A percentile compares a stretch with the other conserved stretches of the same genome.
Evolutionary conservation across 2,329 filamentous ascomycete genomes (phyloP).

Genomic region (Claviceps sp.): DNA sequence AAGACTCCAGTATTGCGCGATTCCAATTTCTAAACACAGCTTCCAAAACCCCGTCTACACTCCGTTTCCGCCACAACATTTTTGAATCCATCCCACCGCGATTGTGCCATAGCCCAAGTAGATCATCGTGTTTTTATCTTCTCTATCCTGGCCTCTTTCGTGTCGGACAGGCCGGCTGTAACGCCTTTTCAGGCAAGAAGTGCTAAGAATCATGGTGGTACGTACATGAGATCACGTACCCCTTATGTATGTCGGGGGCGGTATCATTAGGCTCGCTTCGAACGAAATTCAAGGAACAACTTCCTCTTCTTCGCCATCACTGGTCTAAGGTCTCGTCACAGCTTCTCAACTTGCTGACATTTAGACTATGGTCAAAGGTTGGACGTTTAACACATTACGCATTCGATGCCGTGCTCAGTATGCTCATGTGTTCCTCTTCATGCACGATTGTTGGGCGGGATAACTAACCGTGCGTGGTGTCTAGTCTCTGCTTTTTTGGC

Average conservation of each 20-base stretch:
- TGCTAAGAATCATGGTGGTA: slow-evolving; percentile 20
- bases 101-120: not conserved
- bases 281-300: not conserved
- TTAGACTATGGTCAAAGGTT: slow-evolving; percentile 64
- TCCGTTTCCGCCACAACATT: not conserved
- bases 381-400: slow-evolving; percentile 89
- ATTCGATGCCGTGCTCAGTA: slow-evolving; percentile 88
- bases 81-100: not conserved
- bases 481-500: slow-evolving; percentile 90
- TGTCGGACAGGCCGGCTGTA: not conserved
- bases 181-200: not conserved
- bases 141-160: not conserved
- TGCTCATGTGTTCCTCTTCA: slow-evolving; percentile 20
- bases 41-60: too few species aligned
- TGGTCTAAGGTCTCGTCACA: slow-evolving; percentile 27
- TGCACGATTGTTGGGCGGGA: not conserved
- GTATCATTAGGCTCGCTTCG: not conserved
- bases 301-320: slow-evolving; percentile 2
- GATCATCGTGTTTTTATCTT: not conserved
- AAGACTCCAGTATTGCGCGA: too few species aligned
- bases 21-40: too few species aligned
- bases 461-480: not conserved
- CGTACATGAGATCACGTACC: slow-evolving; percentile 6
- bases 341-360: slow-evolving; percentile 55
- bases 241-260: not conserved